These are phyloP conservation scores for Calocybe indica DNA, from an alignment of 768 basidiomycete genomes.

Conservation along the genomic window DNA sequence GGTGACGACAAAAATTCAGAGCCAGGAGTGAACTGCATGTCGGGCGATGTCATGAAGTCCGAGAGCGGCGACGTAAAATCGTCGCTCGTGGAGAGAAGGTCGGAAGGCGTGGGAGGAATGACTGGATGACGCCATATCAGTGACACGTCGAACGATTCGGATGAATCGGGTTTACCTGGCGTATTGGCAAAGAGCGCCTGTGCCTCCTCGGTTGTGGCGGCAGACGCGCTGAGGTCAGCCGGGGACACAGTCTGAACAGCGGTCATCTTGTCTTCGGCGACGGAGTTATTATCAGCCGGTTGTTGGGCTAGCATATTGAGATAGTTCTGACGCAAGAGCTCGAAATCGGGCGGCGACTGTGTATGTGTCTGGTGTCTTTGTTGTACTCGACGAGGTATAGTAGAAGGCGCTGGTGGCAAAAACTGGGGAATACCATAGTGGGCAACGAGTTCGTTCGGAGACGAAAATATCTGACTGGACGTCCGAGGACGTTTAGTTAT, in stretches of 20 bases:
- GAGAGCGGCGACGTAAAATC: constrained; percentile 14
- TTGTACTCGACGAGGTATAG: constrained; percentile 40
- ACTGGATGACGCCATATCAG: constrained; percentile 3
- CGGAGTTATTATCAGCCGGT: constrained; percentile 29
- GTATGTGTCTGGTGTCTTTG: constrained; percentile 30
- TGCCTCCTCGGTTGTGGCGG: constrained; percentile 14
- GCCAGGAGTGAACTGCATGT: constrained; percentile 12
- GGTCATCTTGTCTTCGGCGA: constrained; percentile 23
- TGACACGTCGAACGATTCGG: constrained; percentile 14
- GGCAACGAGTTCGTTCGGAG: constrained; percentile 62
- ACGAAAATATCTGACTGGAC: constrained; percentile 50
- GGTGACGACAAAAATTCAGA: neutral
- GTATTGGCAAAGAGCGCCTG: constrained; percentile 13
- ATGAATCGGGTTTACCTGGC: constrained; percentile 13
- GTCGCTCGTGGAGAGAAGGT: neutral
- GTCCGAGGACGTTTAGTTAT: constrained; percentile 58
- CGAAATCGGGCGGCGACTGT: constrained; percentile 33
- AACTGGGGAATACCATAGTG: constrained; percentile 77
- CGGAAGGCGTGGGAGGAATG: constrained; percentile 13
- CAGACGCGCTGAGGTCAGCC: constrained; percentile 17
- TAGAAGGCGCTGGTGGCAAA: constrained; percentile 63
- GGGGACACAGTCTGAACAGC: constrained; percentile 18
- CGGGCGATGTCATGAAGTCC: constrained; percentile 12
- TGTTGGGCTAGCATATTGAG: constrained; percentile 61
- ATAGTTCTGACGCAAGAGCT: constrained; percentile 53